Evolutionary conservation across 768 basidiomycete genomes (phyloP), one percentile per base, ranked within the genome.

Genomic region (Mycena epipterygia): DNA sequence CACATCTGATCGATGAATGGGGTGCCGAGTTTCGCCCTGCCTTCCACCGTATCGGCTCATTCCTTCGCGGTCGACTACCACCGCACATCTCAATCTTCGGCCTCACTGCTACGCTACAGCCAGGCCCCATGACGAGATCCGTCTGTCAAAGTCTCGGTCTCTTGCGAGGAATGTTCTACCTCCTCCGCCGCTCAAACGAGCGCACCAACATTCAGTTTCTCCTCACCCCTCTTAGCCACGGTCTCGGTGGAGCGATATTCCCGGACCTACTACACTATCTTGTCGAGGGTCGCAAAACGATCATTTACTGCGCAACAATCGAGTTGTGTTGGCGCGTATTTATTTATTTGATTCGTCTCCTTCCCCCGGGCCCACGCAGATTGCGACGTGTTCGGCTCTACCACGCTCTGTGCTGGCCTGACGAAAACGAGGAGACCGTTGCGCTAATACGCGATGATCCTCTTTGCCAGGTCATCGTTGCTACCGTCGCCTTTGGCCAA

Each of bases 1-100:
- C 53, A 0, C 69, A 70, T 35, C 48, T 70, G 63, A 49, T 70
- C 27, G 42, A 59, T 55, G 69, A 70, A 17, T 70, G 69, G 69
- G 63, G 69, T 25, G 19, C 14, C 2, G 62, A 64, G 21, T 70
- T 70, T 32, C 52, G 69, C 33, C 55, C 55, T 33, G 19, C 55
- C 5, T 70, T 65, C 37, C 32, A 27, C 41, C 35, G 35, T 41
- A 51, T 70, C 56, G 69, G 69, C 6, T 11, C 63, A 19, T 70
- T 65, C 37, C 5, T 52, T 32, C 69, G 69, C 37, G 69, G 63
- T 14, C 62, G 51, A 29, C 59, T 70, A 5, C 62, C 52, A 6
- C 42, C 33, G 19, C 33, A 44, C 49, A 59, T 67, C 32, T 61
- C 65, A 3, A 19, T 71, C 49, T 37, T 67, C 21, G 65, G 58